Evolutionary conservation across 2,329 filamentous ascomycete genomes (phyloP).

Genomic region (Penicillium occitanis): DNA sequence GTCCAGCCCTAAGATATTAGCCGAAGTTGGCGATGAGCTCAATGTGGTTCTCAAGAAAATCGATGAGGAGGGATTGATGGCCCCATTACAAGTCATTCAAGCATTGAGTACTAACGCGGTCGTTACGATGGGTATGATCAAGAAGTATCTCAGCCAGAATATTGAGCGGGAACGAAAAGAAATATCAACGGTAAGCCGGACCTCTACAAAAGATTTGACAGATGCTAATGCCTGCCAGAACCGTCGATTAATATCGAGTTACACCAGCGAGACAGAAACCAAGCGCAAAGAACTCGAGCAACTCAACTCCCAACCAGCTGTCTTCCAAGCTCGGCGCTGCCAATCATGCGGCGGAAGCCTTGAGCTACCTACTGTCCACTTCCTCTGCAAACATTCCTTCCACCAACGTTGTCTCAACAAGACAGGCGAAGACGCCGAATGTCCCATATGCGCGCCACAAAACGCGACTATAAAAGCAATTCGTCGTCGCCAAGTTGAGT

Average conservation of each 20-base stretch:
- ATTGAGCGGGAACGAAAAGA: conserved; percentile 86
- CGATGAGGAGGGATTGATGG: conserved; percentile 87
- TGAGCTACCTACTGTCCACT: conserved; percentile 89
- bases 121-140: conserved; percentile 96
- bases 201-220: not conserved
- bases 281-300: conserved; percentile 78
- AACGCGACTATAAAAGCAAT: conserved; percentile 90
- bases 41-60: conserved; percentile 79
- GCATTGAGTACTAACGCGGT: conserved; percentile 76
- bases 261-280: conserved; percentile 76
- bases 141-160: conserved; percentile 83
- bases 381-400: conserved; percentile 95
- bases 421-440: conserved; percentile 68
- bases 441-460: conserved; percentile 77
- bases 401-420: conserved; percentile 84
- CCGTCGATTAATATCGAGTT: conserved; percentile 75
- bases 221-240: conserved; percentile 54
- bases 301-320: conserved; percentile 73
- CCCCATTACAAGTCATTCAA: conserved; percentile 93
- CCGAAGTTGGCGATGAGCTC: conserved; percentile 85
- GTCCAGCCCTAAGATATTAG: conserved; percentile 74
- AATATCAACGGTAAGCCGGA: conserved; percentile 59
- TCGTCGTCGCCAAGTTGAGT: conserved; percentile 79
- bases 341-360: conserved; percentile 74
- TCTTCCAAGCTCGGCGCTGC: conserved; percentile 89